A percentile compares a stretch with the other conserved stretches of the same genome.
Evolutionary conservation across 768 basidiomycete genomes (phyloP).

Genomic region (Rossbeevera mucosa): DNA sequence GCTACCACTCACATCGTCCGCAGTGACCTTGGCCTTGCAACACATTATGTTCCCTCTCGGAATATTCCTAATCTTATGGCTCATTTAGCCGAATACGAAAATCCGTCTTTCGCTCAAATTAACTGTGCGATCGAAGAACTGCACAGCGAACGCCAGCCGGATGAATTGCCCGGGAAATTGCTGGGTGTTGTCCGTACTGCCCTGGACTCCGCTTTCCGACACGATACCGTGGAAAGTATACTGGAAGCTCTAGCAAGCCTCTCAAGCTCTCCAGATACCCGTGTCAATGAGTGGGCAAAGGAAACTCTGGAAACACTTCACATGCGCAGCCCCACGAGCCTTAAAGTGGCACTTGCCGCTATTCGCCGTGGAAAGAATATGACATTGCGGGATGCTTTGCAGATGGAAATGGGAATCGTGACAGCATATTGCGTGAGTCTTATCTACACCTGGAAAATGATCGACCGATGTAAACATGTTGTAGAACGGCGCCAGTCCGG

Average conservation of each 20-base stretch:
- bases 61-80: conserved; percentile 68
- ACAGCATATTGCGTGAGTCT: conserved; percentile 82
- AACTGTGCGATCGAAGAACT: conserved; percentile 68
- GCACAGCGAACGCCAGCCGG: conserved; percentile 51
- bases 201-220: conserved; percentile 74
- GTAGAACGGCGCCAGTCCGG: conserved; percentile 72
- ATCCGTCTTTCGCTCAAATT: conserved; percentile 42
- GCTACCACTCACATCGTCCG: conserved; percentile 10
- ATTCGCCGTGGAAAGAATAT: conserved; percentile 65
- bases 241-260: conserved; percentile 47
- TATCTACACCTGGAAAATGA: conserved; percentile 2
- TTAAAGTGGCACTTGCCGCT: conserved; percentile 83
- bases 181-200: conserved; percentile 65
- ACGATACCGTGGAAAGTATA: conserved; percentile 69
- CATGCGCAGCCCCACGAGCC: conserved; percentile 82
- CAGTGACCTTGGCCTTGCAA: conserved; percentile 90
- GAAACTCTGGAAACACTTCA: conserved; percentile 59
- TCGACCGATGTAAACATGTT: conserved; percentile 9
- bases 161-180: conserved; percentile 50
- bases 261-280: conserved; percentile 36
- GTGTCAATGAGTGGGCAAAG: conserved; percentile 68
- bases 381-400: conserved; percentile 60
- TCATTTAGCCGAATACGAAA: conserved; percentile 48
- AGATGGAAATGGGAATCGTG: conserved; percentile 86
- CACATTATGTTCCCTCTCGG: conserved; percentile 83